phyloP scores from a whole-genome alignment of 768 basidiomycete genomes.

The Russula emetica region DNA sequence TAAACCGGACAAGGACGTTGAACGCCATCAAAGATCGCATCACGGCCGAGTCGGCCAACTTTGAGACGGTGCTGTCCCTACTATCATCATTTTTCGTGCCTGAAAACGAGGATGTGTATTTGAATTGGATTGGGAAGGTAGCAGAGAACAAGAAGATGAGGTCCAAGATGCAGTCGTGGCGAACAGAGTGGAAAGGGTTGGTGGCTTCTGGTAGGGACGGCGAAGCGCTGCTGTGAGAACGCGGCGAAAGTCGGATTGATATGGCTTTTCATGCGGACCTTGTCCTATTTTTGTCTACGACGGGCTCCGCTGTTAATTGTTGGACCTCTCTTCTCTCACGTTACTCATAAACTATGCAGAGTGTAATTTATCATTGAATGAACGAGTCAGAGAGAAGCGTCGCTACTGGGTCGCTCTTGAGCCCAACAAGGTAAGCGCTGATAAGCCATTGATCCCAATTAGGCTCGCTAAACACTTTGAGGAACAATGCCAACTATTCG shows the following conservation, averaged over 20 bases:
- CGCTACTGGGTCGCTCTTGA: conserved; percentile 2
- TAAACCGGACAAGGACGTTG: not conserved
- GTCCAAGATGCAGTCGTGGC: conserved; percentile 67
- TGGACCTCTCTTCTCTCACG: not conserved
- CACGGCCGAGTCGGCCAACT: conserved; percentile 67
- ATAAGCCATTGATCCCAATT: conserved; percentile 13
- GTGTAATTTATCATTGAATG: conserved; percentile 15
- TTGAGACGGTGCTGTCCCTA: conserved; percentile 88
- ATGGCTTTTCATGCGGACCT: not conserved
- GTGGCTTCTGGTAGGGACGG: conserved; percentile 61
- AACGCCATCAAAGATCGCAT: conserved; percentile 61
- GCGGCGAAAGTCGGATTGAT: conserved; percentile 6
- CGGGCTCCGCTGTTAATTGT: not conserved
- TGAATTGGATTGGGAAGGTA: conserved; percentile 73
- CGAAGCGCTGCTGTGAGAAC: conserved; percentile 51
- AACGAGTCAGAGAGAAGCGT: not conserved
- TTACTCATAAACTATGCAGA: conserved; percentile 2
- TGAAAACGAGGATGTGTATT: conserved; percentile 77
- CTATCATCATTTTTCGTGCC: conserved; percentile 94
- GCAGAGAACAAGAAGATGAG: conserved; percentile 62
- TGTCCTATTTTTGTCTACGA: not conserved
- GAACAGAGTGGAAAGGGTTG: conserved; percentile 71
- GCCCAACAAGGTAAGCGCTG: conserved; percentile 4
- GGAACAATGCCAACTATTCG: not conserved
- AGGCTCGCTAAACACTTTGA: not conserved